Conservation (phyloP, 2,329 filamentous ascomycete species). For the Stagonosporopsis rhizophila region DNA sequence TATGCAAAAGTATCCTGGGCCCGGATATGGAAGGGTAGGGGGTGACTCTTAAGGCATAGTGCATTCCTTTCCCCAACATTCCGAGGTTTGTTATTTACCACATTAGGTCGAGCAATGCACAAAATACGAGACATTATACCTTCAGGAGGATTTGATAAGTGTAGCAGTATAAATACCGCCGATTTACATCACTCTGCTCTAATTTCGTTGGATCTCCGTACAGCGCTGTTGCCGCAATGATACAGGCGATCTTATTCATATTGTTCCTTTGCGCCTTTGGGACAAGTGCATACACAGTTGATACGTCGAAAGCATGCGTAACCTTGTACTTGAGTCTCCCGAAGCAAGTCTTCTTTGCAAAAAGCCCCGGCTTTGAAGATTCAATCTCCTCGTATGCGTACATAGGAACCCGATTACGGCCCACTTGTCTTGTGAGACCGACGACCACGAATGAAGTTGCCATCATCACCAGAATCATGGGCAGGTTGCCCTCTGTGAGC, state of each 20-base stretch:
- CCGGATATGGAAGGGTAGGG: neutral
- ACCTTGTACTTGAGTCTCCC: neutral
- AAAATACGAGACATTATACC: neutral
- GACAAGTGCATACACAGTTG: neutral
- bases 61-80: neutral
- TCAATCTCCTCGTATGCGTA: slow-evolving; percentile 15
- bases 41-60: neutral
- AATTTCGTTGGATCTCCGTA: neutral
- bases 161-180: neutral
- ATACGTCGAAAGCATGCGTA: neutral
- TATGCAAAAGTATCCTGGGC: neutral
- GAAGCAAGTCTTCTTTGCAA: neutral
- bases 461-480: neutral
- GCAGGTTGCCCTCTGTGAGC: neutral
- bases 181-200: neutral
- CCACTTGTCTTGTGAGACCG: slow-evolving; percentile 9
- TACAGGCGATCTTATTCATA: neutral
- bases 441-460: slow-evolving; percentile 3
- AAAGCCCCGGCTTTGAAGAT: neutral
- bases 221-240: neutral
- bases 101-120: neutral
- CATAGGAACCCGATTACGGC: slow-evolving; percentile 1
- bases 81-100: neutral
- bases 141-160: neutral
- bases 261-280: neutral